Conservation (phyloP, 2,329 filamentous ascomycete species). For the Colletotrichum sp. region DNA sequence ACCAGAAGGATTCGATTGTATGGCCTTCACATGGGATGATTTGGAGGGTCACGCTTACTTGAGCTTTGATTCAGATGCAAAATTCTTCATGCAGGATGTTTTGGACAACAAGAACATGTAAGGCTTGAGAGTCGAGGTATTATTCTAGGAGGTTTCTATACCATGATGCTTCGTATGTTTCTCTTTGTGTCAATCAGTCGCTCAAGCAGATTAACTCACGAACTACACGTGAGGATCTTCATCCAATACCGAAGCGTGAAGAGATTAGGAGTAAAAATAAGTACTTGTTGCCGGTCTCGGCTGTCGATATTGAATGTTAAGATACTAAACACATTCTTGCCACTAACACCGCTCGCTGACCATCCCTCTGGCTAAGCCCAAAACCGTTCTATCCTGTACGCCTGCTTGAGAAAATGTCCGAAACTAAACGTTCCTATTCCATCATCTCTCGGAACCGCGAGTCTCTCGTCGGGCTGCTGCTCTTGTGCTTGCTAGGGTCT, state of each 20-base stretch:
- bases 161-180: neutral
- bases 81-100: neutral
- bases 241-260: neutral
- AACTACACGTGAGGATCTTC: neutral
- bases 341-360: neutral
- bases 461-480: constrained; percentile 59
- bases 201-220: neutral
- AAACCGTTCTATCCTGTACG: neutral
- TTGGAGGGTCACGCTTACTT: too few relatives aligned
- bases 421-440: constrained; percentile 19
- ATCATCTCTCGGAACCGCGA: constrained; percentile 67
- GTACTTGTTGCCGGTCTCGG: neutral
- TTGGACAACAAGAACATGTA: neutral
- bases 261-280: neutral
- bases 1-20: neutral
- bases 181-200: neutral
- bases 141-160: neutral
- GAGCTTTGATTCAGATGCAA: too few relatives aligned
- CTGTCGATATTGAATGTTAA: neutral
- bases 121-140: neutral
- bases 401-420: neutral
- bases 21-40: neutral
- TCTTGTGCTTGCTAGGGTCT: constrained; percentile 38
- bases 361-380: neutral
- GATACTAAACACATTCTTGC: neutral